Conservation (phyloP, 495 filamentous ascomycete species). For the Penicillium canescens region DNA sequence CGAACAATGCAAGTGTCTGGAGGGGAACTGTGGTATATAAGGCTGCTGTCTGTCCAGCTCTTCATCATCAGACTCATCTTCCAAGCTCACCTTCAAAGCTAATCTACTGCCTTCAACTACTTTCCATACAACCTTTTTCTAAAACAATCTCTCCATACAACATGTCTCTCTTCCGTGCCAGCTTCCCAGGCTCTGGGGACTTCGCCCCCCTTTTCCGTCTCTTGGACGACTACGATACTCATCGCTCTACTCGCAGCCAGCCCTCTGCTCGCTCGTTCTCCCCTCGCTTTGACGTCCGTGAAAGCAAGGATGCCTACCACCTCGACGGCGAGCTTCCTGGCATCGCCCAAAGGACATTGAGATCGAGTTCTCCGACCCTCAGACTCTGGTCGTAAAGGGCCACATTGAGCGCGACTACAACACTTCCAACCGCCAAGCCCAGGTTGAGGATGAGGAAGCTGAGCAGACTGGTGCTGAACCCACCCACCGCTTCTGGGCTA, state of each 20-base stretch:
- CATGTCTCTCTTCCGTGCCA: slow-evolving; percentile 44
- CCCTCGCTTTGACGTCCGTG: slow-evolving; percentile 81
- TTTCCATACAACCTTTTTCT: slow-evolving; percentile 7
- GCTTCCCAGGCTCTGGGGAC: slow-evolving; percentile 33
- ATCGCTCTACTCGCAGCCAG: slow-evolving; percentile 31
- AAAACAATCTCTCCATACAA: slow-evolving; percentile 8
- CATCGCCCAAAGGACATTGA: slow-evolving; percentile 72
- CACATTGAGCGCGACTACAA: slow-evolving; percentile 49
- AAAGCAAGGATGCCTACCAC: slow-evolving; percentile 69
- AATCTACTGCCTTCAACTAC: slow-evolving; percentile 3
- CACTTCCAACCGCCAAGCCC: slow-evolving; percentile 52
- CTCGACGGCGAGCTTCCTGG: slow-evolving; percentile 91
- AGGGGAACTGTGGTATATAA: neutral
- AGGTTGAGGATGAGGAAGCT: slow-evolving; percentile 39
- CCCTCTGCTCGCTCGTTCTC: slow-evolving; percentile 51
- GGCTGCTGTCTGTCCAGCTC: neutral
- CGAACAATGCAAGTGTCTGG: neutral
- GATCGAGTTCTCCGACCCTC: slow-evolving; percentile 82
- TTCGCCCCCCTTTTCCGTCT: slow-evolving; percentile 48
- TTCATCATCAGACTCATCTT: neutral
- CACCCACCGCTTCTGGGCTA: slow-evolving; percentile 72
- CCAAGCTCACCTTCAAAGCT: neutral
- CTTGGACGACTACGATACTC: slow-evolving; percentile 45
- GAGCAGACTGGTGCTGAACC: slow-evolving; percentile 26
- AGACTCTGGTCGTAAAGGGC: slow-evolving; percentile 77